These are phyloP conservation scores for Penicillium sp. DNA, from an alignment of 2,329 filamentous ascomycete species.

Conservation along the genomic window DNA sequence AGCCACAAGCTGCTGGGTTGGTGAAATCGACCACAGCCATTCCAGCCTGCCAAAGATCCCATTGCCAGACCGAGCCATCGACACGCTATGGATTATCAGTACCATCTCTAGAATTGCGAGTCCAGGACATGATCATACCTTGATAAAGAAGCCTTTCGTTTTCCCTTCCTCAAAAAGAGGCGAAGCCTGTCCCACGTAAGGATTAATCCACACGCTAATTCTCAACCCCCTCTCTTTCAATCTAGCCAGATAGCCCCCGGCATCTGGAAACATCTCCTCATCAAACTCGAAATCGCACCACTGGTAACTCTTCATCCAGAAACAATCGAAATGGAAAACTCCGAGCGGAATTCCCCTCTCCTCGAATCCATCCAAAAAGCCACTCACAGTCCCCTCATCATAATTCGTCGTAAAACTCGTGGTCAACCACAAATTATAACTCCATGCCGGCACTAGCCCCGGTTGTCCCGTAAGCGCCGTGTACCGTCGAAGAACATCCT, in stretches of 20 bases:
- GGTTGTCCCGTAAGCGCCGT: conserved; percentile 65
- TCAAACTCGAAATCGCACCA: conserved; percentile 76
- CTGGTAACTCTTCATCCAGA: conserved; percentile 73
- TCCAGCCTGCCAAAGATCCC: conserved; percentile 74
- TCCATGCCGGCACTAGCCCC: conserved; percentile 67
- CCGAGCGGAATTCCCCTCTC: conserved; percentile 63
- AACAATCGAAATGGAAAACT: conserved; percentile 75
- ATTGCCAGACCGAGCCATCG: conserved; percentile 70
- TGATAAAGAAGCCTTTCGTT: conserved; percentile 66
- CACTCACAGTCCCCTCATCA: conserved; percentile 64
- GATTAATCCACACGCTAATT: conserved; percentile 74
- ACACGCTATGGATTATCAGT: conserved; percentile 43
- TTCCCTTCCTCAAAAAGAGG: conserved; percentile 62
- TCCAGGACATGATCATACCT: conserved; percentile 30
- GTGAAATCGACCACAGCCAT: conserved; percentile 75
- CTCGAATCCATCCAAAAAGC: conserved; percentile 67
- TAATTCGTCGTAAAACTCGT: conserved; percentile 72
- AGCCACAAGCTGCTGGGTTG: conserved; percentile 64
- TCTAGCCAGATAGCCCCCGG: conserved; percentile 61
- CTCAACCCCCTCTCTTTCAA: conserved; percentile 65
- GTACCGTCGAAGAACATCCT: conserved; percentile 68
- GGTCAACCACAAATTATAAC: conserved; percentile 72
- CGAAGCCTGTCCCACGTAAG: conserved; percentile 69
- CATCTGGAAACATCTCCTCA: conserved; percentile 65
- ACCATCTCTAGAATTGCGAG: not conserved